Evolutionary conservation across 2,329 filamentous ascomycete species (phyloP).

Genomic region (Penicillium olsonii): DNA sequence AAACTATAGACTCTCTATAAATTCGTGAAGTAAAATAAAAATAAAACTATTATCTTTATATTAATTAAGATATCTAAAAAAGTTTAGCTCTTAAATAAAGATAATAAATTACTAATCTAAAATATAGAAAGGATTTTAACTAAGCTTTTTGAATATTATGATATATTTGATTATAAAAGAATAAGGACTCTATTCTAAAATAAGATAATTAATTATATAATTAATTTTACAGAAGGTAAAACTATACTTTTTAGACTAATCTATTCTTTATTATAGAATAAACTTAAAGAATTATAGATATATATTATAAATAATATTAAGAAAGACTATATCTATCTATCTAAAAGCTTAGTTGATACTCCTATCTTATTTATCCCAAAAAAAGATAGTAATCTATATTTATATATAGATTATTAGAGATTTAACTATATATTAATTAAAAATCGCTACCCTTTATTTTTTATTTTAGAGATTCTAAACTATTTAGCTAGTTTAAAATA

Average conservation of each 20-base stretch:
- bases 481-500: background rate
- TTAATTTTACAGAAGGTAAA: background rate
- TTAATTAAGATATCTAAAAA: background rate
- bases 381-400: background rate
- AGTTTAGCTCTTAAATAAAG: background rate
- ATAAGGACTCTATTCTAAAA: background rate
- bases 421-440: conserved; percentile 1
- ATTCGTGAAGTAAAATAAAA: background rate
- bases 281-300: background rate
- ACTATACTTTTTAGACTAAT: background rate
- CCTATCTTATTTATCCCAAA: conserved; percentile 2
- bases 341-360: background rate
- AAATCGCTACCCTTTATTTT: background rate
- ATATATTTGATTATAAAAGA: background rate
- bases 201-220: background rate
- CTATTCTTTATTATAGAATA: background rate
- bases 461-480: background rate
- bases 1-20: background rate
- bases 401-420: conserved; percentile 1
- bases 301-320: background rate
- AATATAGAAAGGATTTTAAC: background rate
- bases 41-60: background rate
- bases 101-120: background rate
- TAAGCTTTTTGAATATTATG: background rate
- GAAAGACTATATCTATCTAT: background rate